Base-by-base conservation (phyloP, 2,329 filamentous ascomycete species). In the Atkinsonella hypoxylon region DNA sequence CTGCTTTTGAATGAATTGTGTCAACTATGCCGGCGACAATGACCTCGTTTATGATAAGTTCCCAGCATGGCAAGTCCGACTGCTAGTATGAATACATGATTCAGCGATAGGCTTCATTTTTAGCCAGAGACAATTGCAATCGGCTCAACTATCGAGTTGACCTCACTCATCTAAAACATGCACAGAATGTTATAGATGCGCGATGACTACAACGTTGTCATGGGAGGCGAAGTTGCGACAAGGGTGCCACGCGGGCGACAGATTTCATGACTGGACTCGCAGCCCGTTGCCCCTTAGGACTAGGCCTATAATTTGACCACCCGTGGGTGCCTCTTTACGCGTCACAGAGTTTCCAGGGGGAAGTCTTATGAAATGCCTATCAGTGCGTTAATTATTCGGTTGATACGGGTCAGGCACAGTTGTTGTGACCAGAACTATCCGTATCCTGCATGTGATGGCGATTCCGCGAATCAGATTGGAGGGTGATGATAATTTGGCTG, bases 381-480 rank as follows among this genome's bases (percentile, higher is more conserved):
- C 40, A 30, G 30, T 30, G 18, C 17, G 20, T 39, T 18, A 13
- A 17, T 30, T 34, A 18, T 30, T 49, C 36, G 40, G 47, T 40
- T 44, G 18, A 30, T 17, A 12, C 3, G 18, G 13, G n/a, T 39
- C 30, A 41, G 40, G n/a, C 40, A 49, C 26, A 30, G 12, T 32
- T 42, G 22, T 36, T 26, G 39, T 41, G 38, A 34, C 47, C 26
- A 34, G 26, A 43, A 48, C 31, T 17, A 48, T 22, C 44, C 36
- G 44, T 17, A 47, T 46, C 38, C 12, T 42, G 34, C 43, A 15
- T 31, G 36, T 49, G 54, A 55, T 51, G 48, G 26, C 47, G 31
- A 15, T 3, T 15, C 34, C 11, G 26, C n/a, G 12, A 39, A 40
- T 45, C 30, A 62, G 49, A 64, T 63, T 64, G 62, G 62, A 12